phyloP scores from a whole-genome alignment of 1,284 basidiomycete species.

The Ustilago esculenta region DNA sequence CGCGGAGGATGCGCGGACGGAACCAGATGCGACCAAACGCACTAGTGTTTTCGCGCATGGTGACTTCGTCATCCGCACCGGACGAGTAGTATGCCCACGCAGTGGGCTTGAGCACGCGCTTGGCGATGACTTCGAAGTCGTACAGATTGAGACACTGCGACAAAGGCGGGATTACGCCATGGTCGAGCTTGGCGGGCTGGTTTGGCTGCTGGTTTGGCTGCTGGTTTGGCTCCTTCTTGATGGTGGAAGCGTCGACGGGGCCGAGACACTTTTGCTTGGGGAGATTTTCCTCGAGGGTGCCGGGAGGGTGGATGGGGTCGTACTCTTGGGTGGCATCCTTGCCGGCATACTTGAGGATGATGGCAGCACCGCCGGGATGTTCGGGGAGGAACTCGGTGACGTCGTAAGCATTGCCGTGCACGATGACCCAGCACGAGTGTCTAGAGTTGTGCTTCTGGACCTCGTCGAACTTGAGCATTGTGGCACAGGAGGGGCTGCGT shows the following conservation, averaged over 20 bases:
- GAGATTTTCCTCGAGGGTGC: conserved; percentile 64
- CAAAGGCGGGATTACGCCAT: conserved; percentile 72
- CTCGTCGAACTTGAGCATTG: conserved; percentile 67
- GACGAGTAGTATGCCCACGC: conserved; percentile 67
- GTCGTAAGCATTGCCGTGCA: conserved; percentile 81
- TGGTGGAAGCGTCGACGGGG: conserved; percentile 53
- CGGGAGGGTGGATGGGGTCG: conserved; percentile 65
- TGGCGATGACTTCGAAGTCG: conserved; percentile 78
- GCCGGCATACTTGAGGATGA: conserved; percentile 82
- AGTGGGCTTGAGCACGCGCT: conserved; percentile 57
- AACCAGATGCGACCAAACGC: conserved; percentile 95
- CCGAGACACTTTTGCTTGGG: conserved; percentile 62
- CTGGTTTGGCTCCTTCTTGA: conserved; percentile 43
- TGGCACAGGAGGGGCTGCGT: too few relatives aligned
- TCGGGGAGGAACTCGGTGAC: conserved; percentile 82
- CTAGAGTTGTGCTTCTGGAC: conserved; percentile 77
- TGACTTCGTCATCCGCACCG: conserved; percentile 71
- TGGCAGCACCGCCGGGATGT: conserved; percentile 75
- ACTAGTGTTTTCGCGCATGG: conserved; percentile 81
- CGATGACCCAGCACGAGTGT: conserved; percentile 86
- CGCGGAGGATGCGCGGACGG: conserved; percentile 83
- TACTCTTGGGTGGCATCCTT: conserved; percentile 75
- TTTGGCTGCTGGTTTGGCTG: conserved; percentile 16
- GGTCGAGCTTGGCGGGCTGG: conserved; percentile 29
- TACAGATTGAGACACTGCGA: conserved; percentile 84